Conservation (phyloP, 805 yeast species). For the Yarrowia sp. region DNA sequence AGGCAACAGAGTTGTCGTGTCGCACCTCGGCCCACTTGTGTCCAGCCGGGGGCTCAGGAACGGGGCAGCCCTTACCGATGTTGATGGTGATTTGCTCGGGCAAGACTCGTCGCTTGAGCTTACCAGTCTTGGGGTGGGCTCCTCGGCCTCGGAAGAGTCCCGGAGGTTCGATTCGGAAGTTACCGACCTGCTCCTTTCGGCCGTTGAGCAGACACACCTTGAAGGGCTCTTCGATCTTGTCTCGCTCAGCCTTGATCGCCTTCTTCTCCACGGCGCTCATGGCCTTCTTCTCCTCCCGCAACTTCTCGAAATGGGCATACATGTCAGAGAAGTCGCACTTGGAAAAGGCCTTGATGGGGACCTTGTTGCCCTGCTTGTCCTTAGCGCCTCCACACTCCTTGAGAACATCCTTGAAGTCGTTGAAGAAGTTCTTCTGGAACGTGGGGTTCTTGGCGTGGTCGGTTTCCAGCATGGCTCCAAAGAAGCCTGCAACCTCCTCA, state of each 20-base stretch:
- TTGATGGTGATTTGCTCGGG: constrained; percentile 91
- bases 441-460: constrained; percentile 87
- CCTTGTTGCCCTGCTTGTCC: constrained; percentile 36
- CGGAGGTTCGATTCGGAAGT: constrained; percentile 93
- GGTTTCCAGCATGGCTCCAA: constrained; percentile 79
- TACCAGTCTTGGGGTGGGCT: constrained; percentile 94
- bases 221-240: constrained; percentile 71
- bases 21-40: constrained; percentile 86
- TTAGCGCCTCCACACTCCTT: constrained; percentile 65
- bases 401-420: constrained; percentile 68
- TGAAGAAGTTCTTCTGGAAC: constrained; percentile 82
- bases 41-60: constrained; percentile 84
- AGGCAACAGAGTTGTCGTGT: constrained; percentile 85
- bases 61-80: constrained; percentile 62
- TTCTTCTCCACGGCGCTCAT: constrained; percentile 74
- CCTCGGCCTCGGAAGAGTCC: constrained; percentile 96
- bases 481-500: constrained; percentile 96
- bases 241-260: constrained; percentile 64
- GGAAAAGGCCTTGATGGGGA: constrained; percentile 53
- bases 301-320: constrained; percentile 62
- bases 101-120: constrained; percentile 73
- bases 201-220: constrained; percentile 81
- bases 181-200: constrained; percentile 86
- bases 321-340: constrained; percentile 78
- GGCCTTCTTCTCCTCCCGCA: constrained; percentile 68